phyloP scores from a whole-genome alignment of 805 yeast genomes.

The Candida saitoana region DNA sequence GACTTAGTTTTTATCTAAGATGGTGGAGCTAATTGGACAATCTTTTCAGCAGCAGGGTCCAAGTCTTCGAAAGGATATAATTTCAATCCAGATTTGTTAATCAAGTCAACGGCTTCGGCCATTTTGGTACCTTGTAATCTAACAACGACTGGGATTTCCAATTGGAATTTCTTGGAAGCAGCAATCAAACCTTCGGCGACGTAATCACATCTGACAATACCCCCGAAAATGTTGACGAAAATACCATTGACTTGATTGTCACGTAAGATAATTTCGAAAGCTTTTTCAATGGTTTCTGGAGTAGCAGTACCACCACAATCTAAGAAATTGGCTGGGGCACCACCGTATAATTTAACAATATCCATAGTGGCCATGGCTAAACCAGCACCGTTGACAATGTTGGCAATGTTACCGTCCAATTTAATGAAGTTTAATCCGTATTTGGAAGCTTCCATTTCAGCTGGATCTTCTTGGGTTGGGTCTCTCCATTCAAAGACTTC shows the following conservation, averaged over 20 bases:
- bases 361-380: constrained; percentile 99
- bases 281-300: constrained; percentile 95
- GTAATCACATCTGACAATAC: constrained; percentile 98
- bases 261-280: constrained; percentile 86
- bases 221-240: constrained; percentile 98
- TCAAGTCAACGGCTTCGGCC: constrained; percentile 82
- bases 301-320: constrained; percentile 99
- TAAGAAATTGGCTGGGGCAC: constrained; percentile 97
- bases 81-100: constrained; percentile 84
- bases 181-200: constrained; percentile 97
- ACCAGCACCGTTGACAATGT: constrained; percentile 99
- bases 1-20: constrained; percentile 8
- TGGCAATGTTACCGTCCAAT: constrained; percentile 97
- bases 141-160: constrained; percentile 92
- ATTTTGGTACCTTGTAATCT: constrained; percentile 98
- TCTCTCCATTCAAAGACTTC: constrained; percentile 98
- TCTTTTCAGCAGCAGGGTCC: constrained; percentile 96
- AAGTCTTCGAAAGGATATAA: constrained; percentile 87
- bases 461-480: constrained; percentile 94
- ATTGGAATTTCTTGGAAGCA: constrained; percentile 86
- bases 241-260: constrained; percentile 90
- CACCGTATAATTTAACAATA: constrained; percentile 96
- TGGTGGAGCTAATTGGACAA: constrained; percentile 62
- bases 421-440: constrained; percentile 93
- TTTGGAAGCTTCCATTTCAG: constrained; percentile 88